These are phyloP conservation scores for Aspergillus fijiensis DNA, from an alignment of 2,329 filamentous ascomycete genomes.

Conservation along the genomic window DNA sequence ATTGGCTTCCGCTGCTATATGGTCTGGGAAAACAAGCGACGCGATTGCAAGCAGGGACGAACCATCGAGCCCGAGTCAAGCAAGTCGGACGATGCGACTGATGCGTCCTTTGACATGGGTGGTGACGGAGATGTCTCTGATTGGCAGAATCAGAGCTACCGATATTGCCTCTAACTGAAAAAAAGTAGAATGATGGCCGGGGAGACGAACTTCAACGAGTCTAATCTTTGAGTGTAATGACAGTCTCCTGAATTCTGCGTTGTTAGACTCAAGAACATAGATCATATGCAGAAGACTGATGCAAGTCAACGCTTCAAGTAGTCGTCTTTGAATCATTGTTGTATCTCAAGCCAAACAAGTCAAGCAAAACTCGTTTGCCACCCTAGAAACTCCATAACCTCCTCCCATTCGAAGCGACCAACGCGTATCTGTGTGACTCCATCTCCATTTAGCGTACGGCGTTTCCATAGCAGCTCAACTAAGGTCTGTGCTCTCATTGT, in stretches of 20 bases:
- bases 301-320: neutral
- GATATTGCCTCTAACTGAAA: constrained; percentile 8
- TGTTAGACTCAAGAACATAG: neutral
- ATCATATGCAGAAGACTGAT: neutral
- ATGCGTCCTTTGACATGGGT: neutral
- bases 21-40: constrained; percentile 8
- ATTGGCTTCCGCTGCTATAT: neutral
- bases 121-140: constrained; percentile 8
- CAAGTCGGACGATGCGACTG: neutral
- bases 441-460: neutral
- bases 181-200: no score
- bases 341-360: neutral
- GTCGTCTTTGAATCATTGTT: neutral
- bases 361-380: constrained; percentile 6
- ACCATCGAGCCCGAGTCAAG: constrained; percentile 11
- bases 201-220: no score
- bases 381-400: constrained; percentile 3
- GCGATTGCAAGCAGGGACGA: constrained; percentile 7
- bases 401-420: constrained; percentile 6
- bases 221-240: no score
- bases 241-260: no score
- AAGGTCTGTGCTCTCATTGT: constrained; percentile 2
- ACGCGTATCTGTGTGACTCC: neutral
- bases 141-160: constrained; percentile 10
- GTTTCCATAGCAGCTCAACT: constrained; percentile 1